Conservation (phyloP, 495 filamentous ascomycete genomes). For the Podospora pseudopauciseta region DNA sequence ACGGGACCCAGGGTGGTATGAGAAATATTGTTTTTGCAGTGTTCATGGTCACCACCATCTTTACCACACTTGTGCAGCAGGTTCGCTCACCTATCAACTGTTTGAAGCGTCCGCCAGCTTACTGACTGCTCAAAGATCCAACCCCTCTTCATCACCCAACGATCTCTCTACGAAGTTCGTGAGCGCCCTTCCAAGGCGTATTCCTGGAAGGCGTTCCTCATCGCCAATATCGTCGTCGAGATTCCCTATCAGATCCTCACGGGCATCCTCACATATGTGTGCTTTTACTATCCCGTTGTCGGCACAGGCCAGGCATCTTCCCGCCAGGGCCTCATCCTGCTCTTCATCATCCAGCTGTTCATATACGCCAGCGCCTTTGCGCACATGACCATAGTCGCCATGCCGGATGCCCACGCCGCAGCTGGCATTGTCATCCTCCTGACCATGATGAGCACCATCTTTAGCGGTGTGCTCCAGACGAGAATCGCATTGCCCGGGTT, state of each 20-base stretch:
- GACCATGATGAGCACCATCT: conserved; percentile 60
- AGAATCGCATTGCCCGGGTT: conserved; percentile 54
- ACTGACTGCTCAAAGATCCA: conserved; percentile 45
- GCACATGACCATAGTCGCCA: conserved; percentile 61
- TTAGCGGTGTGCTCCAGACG: conserved; percentile 45
- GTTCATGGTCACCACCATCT: conserved; percentile 69
- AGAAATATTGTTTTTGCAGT: conserved; percentile 64
- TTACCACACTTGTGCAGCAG: conserved; percentile 60
- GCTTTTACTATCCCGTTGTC: conserved; percentile 65
- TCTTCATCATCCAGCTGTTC: conserved; percentile 54
- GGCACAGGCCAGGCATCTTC: conserved; percentile 41
- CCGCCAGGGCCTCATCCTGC: conserved; percentile 57
- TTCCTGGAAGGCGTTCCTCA: conserved; percentile 67
- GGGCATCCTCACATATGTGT: conserved; percentile 55
- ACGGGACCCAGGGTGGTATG: conserved; percentile 57
- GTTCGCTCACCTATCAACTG: neutral
- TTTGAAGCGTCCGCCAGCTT: neutral
- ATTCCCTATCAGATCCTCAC: conserved; percentile 65
- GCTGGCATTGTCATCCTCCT: conserved; percentile 59
- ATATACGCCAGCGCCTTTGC: conserved; percentile 61
- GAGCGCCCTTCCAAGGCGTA: conserved; percentile 69
- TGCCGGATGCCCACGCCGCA: conserved; percentile 60
- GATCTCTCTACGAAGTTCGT: conserved; percentile 65
- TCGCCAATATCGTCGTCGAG: conserved; percentile 66
- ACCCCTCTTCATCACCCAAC: conserved; percentile 62